Evolutionary conservation across 345 rosid species (phyloP), one percentile per base, ranked within the genome.

Genomic region (Eutrema japonicum): DNA sequence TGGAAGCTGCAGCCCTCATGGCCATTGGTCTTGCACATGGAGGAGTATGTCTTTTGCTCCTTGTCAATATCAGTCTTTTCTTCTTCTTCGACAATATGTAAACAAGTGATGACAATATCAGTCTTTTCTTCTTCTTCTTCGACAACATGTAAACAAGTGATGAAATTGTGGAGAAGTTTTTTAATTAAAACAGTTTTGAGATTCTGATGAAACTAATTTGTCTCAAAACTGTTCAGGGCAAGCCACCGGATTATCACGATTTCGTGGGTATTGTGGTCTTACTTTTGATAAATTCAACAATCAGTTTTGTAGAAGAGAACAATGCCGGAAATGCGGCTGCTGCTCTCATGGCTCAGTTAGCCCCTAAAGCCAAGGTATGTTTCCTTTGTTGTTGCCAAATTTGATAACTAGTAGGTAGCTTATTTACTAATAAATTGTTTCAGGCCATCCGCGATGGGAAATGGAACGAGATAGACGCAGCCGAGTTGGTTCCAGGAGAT

Each of bases 1-100:
- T 86, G 91, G 89, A 85, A 82, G 91, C 91, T 76, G 91, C 88
- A 3, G 88, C 89, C 1, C n/a, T 89, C 47, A 85, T 89, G 87
- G 88, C 87, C 43, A 81, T 85, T 73, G 79, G 77, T 85, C 82
- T 87, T 69, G 89, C 91, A 18, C 85, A 84, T 60, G 91, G 91
- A 78, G 91, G 91, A 72, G 86, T 84, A 78, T 2, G 79, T 69
- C 54, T 62, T 16, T 16, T 57, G 10, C 58, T 47, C 48, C 55
- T 14, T 63, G 37, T 47, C 49, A n/a, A 26, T 6, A 30, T 0
- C 7, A 14, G 7, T 51, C 10, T 42, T 48, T 61, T 61, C 45
- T 37, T 53, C 56, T 14, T 14, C 51, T 55, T 56, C 3, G 14
- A 42, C 14, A 43, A 42, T 22, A 22, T 22, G 26, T 22, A 22